Evolutionary conservation across 2,329 filamentous ascomycete species (phyloP).

Genomic region (Penicillium oxalicum): DNA sequence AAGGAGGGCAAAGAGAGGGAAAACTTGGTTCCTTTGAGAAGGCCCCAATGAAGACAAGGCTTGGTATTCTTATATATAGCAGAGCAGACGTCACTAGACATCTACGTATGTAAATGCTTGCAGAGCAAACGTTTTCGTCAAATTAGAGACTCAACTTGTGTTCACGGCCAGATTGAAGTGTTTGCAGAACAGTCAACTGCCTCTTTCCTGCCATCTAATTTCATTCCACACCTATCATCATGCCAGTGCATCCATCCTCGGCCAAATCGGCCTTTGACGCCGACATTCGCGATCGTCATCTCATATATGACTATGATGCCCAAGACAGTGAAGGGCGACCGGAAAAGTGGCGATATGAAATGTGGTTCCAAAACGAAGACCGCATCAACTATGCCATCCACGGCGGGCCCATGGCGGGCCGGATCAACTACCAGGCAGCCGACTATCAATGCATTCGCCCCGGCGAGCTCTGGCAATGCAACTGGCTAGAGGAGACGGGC

Average conservation of each 20-base stretch:
- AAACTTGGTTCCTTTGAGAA: too few relatives aligned
- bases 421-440: conserved; percentile 49
- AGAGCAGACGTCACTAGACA: too few relatives aligned
- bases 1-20: too few relatives aligned
- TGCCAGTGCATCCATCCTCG: conserved; percentile 18
- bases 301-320: conserved; percentile 54
- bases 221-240: conserved; percentile 2
- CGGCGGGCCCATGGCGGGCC: conserved; percentile 54
- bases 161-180: too few relatives aligned
- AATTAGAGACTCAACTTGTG: too few relatives aligned
- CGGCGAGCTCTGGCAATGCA: conserved; percentile 55
- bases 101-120: too few relatives aligned
- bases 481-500: conserved; percentile 57
- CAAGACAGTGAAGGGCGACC: conserved; percentile 45
- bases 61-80: too few relatives aligned
- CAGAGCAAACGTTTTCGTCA: too few relatives aligned
- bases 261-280: conserved; percentile 39
- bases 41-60: too few relatives aligned
- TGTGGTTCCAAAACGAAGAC: conserved; percentile 54
- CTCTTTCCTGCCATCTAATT: neutral
- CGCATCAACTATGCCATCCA: conserved; percentile 56
- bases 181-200: neutral
- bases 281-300: conserved; percentile 50
- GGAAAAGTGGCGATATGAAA: conserved; percentile 57
- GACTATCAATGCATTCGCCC: conserved; percentile 54